Conservation (phyloP, 495 filamentous ascomycete species). For the Astrocystis sublimbata region DNA sequence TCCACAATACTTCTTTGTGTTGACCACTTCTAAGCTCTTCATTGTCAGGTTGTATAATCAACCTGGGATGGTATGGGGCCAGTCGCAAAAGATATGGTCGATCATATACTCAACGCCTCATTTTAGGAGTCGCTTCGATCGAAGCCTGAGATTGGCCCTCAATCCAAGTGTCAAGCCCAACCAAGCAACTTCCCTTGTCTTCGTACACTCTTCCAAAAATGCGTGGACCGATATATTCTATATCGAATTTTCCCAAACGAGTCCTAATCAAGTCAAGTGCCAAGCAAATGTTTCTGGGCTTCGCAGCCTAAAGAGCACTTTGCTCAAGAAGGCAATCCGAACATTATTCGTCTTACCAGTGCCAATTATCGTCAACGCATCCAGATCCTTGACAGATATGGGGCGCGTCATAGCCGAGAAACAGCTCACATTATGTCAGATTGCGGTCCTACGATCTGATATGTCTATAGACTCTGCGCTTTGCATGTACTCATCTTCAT, state of each 20-base stretch:
- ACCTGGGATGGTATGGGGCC: slow-evolving; percentile 22
- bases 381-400: slow-evolving; percentile 9
- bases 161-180: slow-evolving; percentile 19
- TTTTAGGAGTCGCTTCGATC: slow-evolving; percentile 27
- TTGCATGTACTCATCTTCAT: slow-evolving; percentile 16
- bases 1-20: slow-evolving; percentile 29
- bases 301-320: slow-evolving; percentile 8
- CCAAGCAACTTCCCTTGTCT: slow-evolving; percentile 25
- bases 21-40: slow-evolving; percentile 31
- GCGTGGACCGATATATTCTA: slow-evolving; percentile 34
- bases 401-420: slow-evolving; percentile 18
- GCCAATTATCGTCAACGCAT: slow-evolving; percentile 18
- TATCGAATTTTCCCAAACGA: slow-evolving; percentile 29
- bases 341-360: slow-evolving; percentile 25
- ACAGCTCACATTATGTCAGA: slow-evolving; percentile 25
- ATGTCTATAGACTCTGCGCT: slow-evolving; percentile 26
- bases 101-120: slow-evolving; percentile 29
- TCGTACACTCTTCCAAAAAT: slow-evolving; percentile 25
- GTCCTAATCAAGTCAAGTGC: slow-evolving; percentile 25
- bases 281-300: slow-evolving; percentile 20
- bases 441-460: slow-evolving; percentile 22
- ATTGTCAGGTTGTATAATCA: slow-evolving; percentile 24
- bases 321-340: slow-evolving; percentile 9
- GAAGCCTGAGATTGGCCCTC: slow-evolving; percentile 22
- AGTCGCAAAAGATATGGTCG: slow-evolving; percentile 23